Evolutionary conservation across 2,329 filamentous ascomycete genomes (phyloP).

Genomic region (Penicillium sp.): DNA sequence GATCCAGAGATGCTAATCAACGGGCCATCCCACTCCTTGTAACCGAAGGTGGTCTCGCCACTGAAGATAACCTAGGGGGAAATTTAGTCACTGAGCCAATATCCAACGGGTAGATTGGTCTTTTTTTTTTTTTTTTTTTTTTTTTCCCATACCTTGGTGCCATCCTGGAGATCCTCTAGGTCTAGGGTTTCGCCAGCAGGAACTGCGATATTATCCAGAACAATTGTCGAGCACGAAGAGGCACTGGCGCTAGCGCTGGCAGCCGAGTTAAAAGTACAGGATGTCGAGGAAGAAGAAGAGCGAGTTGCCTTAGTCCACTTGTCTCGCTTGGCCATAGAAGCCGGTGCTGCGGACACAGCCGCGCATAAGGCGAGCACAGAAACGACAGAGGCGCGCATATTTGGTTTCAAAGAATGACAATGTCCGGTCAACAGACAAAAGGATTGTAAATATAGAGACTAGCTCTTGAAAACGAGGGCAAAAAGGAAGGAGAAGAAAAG

Average conservation of each 20-base stretch:
- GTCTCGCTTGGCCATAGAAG: constrained; percentile 24
- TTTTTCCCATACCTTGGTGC: constrained; percentile 21
- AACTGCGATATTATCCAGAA: constrained; percentile 34
- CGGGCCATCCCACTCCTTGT: constrained; percentile 68
- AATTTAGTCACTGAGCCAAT: background rate
- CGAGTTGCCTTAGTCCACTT: constrained; percentile 16
- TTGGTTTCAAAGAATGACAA: constrained; percentile 6
- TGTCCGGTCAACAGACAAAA: constrained; percentile 30
- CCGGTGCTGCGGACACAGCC: constrained; percentile 27
- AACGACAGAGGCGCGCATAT: constrained; percentile 24
- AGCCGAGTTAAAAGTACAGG: constrained; percentile 62
- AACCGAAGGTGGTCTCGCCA: constrained; percentile 69
- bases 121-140: no score
- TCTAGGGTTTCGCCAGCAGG: constrained; percentile 20
- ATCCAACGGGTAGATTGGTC: background rate
- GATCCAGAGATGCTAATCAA: constrained; percentile 65
- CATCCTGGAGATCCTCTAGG: constrained; percentile 13
- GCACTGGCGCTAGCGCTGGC: constrained; percentile 55
- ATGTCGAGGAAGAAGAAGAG: constrained; percentile 24
- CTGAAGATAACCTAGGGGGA: constrained; percentile 59
- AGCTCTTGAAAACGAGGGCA: constrained; percentile 12
- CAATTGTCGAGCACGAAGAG: constrained; percentile 56
- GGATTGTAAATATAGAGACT: constrained; percentile 14
- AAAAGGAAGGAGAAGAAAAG: background rate
- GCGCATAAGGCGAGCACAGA: constrained; percentile 26